Percentiles rank a stretch among this genome's conserved stretches.
These are phyloP conservation scores for Suillus americanus DNA, from an alignment of 768 basidiomycete species.

Conservation along the genomic window DNA sequence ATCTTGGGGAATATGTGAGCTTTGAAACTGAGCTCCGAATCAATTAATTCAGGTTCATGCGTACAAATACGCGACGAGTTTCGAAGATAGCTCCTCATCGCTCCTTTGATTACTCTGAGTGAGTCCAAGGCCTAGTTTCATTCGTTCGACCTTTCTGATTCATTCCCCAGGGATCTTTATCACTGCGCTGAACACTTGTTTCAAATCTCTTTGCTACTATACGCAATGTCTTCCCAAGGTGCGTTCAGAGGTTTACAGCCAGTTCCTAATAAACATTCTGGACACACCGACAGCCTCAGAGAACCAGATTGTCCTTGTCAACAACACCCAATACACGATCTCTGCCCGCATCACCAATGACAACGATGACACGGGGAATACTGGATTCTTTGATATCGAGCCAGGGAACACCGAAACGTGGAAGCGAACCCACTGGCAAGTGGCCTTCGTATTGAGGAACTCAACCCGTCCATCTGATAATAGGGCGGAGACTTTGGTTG, in stretches of 20 bases:
- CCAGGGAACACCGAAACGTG: neutral
- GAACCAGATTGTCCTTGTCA: neutral
- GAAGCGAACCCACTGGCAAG: neutral
- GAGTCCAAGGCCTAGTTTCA: neutral
- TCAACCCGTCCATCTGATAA: neutral
- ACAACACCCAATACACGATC: neutral
- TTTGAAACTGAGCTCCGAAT: neutral
- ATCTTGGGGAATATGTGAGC: neutral
- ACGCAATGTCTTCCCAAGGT: neutral
- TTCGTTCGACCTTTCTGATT: neutral
- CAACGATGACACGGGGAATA: neutral
- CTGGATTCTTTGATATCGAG: neutral
- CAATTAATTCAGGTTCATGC: neutral
- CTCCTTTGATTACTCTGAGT: neutral
- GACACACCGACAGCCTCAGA: neutral
- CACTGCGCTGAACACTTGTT: neutral
- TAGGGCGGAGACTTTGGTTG: neutral
- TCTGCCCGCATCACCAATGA: neutral
- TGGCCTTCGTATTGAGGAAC: neutral
- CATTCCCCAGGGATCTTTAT: neutral
- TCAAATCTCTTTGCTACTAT: neutral
- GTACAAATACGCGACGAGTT: neutral
- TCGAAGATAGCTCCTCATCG: neutral
- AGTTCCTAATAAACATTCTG: neutral
- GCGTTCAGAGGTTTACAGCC: neutral